These are phyloP conservation scores for Blastocystis sp. DNA, from an alignment of 352 stramenopile genomes.

Conservation along the genomic window DNA sequence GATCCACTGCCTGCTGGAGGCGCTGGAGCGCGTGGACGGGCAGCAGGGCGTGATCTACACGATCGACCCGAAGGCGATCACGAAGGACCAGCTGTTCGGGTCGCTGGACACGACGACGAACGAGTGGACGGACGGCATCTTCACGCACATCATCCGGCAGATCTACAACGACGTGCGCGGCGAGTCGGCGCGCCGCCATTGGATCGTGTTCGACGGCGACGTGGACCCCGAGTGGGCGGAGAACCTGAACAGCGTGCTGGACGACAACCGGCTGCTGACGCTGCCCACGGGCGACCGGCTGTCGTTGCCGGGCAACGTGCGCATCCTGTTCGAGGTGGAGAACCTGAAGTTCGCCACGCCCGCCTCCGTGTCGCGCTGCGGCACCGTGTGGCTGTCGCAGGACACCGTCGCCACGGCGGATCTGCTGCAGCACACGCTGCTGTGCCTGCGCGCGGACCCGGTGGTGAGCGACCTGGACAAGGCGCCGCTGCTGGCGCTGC, in stretches of 20 bases:
- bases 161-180: constrained; percentile 94
- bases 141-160: constrained; percentile 91
- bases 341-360: constrained; percentile 94
- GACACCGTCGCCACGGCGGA: constrained; percentile 88
- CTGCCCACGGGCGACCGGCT: constrained; percentile 96
- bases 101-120: constrained; percentile 97
- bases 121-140: constrained; percentile 99
- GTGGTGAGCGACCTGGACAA: constrained; percentile 16
- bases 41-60: constrained; percentile 92
- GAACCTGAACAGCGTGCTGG: constrained; percentile 99
- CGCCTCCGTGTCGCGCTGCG: constrained; percentile 98
- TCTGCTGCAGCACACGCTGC: constrained; percentile 79
- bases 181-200: constrained; percentile 90
- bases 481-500: constrained; percentile 37
- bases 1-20: constrained; percentile 85
- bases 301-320: constrained; percentile 93
- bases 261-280: constrained; percentile 98
- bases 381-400: constrained; percentile 98
- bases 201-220: constrained; percentile 99
- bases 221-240: constrained; percentile 99
- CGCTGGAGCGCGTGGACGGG: constrained; percentile 88
- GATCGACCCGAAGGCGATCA: constrained; percentile 98
- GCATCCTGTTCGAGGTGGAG: constrained; percentile 99
- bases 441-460: constrained; percentile 67
- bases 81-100: constrained; percentile 96